Base-by-base conservation (phyloP, 139 green algal species). In the Picochlorum sp. region DNA sequence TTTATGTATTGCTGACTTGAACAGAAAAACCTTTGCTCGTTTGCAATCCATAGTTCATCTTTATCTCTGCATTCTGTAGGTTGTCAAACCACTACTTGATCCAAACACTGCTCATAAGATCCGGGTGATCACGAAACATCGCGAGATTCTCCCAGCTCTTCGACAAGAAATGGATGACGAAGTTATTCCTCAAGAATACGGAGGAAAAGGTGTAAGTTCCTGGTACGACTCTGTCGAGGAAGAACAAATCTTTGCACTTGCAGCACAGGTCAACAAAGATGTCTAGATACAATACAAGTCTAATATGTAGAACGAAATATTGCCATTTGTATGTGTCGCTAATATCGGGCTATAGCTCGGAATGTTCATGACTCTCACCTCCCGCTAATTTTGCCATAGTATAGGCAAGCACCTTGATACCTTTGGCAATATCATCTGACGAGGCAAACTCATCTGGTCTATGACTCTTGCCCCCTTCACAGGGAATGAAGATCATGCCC, bases 401-500 rank as follows among this genome's bases (percentile, higher is more conserved):
- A 5, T 66, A 41, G 4, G 75, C 75, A 24, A 82, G 58, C 12
- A 75, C 67, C 25, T 63, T 45, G 1, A 82, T 64, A 20, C 72
- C 72, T 22, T 61, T 50, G 4, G 57, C 65, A 24, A 81, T 69
- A 41, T 74, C 62, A 16, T 30, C 18, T 13, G n/a, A 20, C 0
- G 66, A 73, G 0, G 84, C 57, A 55, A 83, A 96, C 73, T 97
- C 90, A 43, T 98, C 91, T 2, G 91, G 90, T 13, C 87, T 67
- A 62, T 97, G 91, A 59, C 72, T 86, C 63, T 69, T 83, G 33
- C 90, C 90, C 22, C 80, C 79, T 44, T 61, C 45, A 59, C 91
- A 98, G 14, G 91, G 91, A 45, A 98, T 93, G 72, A 98, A 98
- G 35, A 98, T 87, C 90, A 98, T 98, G 51, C 73, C 90, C 2